A percentile compares a stretch with the other conserved stretches of the same genome.
Evolutionary conservation across 2,329 filamentous ascomycete species (phyloP).

Genomic region (Xylaria sp.): DNA sequence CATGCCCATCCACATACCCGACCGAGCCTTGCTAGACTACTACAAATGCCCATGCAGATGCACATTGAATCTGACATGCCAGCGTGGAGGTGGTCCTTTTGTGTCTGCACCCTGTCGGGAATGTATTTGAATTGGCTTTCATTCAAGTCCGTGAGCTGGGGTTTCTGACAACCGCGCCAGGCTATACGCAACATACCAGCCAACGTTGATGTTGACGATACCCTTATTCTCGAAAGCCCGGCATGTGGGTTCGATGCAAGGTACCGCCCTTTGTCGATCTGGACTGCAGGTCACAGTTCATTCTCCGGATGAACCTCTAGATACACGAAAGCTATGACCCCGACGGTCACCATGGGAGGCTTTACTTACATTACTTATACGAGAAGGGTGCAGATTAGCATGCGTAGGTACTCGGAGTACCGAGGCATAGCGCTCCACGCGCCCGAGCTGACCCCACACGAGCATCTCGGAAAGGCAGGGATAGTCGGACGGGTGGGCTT

Average conservation of each 20-base stretch:
- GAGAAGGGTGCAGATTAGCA: too few relatives aligned
- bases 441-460: too few relatives aligned
- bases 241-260: constrained; percentile 3
- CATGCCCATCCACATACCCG: neutral
- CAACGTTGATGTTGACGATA: too few relatives aligned
- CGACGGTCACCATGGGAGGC: neutral
- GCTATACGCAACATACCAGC: too few relatives aligned
- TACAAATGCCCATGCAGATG: neutral
- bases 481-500: too few relatives aligned
- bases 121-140: too few relatives aligned
- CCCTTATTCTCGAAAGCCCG: neutral
- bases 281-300: neutral
- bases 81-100: neutral
- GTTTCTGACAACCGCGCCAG: neutral
- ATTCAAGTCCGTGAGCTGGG: too few relatives aligned
- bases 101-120: too few relatives aligned
- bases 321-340: neutral
- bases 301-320: neutral
- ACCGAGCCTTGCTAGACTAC: too few relatives aligned
- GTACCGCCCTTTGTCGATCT: constrained; percentile 1
- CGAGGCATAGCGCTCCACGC: too few relatives aligned
- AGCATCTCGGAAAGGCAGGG: too few relatives aligned
- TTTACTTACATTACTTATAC: too few relatives aligned
- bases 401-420: neutral
- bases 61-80: neutral